Evolutionary conservation across 192 early-diverging fungal genomes (phyloP).

Genomic region (Gaertneriomyces sp.): DNA sequence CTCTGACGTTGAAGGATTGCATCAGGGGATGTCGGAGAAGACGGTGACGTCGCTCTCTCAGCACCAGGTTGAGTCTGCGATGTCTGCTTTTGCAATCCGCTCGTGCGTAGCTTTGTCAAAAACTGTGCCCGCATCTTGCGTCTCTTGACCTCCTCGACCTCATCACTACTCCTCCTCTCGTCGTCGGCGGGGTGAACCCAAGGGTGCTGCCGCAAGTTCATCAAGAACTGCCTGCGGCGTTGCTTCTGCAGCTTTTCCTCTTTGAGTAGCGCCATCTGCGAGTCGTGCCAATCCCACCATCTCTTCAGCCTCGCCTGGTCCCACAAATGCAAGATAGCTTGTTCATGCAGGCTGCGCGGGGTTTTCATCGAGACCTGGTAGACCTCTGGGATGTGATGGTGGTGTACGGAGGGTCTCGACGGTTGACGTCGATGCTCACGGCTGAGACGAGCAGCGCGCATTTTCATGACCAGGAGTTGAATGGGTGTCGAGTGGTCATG

Average conservation of each 20-base stretch:
- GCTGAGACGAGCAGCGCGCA: slow-evolving; percentile 17
- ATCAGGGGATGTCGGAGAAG: neutral
- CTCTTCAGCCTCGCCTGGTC: slow-evolving; percentile 21
- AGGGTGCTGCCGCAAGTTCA: slow-evolving; percentile 26
- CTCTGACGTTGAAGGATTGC: slow-evolving; percentile 15
- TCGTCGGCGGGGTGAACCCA: slow-evolving; percentile 21
- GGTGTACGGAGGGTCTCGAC: neutral
- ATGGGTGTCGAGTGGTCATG: slow-evolving; percentile 7
- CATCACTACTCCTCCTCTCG: too few relatives aligned
- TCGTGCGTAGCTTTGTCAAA: slow-evolving; percentile 23
- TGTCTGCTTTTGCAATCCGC: neutral
- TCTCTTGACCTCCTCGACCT: slow-evolving; percentile 14
- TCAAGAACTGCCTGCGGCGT: slow-evolving; percentile 28
- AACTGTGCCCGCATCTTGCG: slow-evolving; percentile 14
- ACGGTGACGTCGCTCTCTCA: neutral
- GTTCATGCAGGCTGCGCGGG: slow-evolving; percentile 12
- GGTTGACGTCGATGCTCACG: slow-evolving; percentile 19
- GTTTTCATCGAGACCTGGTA: slow-evolving; percentile 13
- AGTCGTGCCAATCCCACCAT: slow-evolving; percentile 33
- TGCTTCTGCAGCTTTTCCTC: slow-evolving; percentile 19
- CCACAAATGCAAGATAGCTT: slow-evolving; percentile 20
- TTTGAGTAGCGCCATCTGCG: slow-evolving; percentile 22
- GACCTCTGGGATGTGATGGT: slow-evolving; percentile 17
- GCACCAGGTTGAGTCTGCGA: neutral
- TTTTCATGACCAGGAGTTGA: slow-evolving; percentile 9